These are phyloP conservation scores for Kwoniella dendrophila DNA, from an alignment of 768 basidiomycete genomes.

Conservation along the genomic window DNA sequence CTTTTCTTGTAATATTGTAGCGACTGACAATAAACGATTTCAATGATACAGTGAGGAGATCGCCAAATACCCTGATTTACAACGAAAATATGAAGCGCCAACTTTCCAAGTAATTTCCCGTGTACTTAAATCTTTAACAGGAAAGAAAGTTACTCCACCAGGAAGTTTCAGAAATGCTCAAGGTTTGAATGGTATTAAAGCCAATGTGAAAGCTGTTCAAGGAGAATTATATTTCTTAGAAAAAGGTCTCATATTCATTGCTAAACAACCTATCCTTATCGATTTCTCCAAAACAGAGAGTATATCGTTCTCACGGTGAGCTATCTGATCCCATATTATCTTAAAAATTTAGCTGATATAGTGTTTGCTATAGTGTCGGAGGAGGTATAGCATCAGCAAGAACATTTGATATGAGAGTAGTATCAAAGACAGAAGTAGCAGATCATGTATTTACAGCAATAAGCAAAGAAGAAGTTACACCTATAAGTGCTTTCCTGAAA, in stretches of 20 bases:
- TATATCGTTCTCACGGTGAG: slow-evolving; percentile 79
- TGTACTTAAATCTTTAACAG: slow-evolving; percentile 85
- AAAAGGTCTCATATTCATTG: slow-evolving; percentile 96
- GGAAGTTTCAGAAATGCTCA: slow-evolving; percentile 84
- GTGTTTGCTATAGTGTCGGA: slow-evolving; percentile 68
- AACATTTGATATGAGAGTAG: slow-evolving; percentile 90
- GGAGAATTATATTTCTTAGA: slow-evolving; percentile 98
- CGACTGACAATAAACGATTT: slow-evolving; percentile 16
- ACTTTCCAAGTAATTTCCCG: slow-evolving; percentile 93
- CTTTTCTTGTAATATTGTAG: fast-evolving
- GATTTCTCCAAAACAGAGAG: slow-evolving; percentile 87
- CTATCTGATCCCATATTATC: background rate
- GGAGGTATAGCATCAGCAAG: slow-evolving; percentile 81
- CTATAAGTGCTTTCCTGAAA: slow-evolving; percentile 78
- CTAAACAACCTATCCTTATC: slow-evolving; percentile 88
- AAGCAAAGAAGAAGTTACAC: slow-evolving; percentile 91
- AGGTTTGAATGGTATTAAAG: slow-evolving; percentile 93
- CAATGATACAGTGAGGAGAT: slow-evolving; percentile 55
- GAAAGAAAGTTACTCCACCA: slow-evolving; percentile 86
- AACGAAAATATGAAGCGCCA: slow-evolving; percentile 91
- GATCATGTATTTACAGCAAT: slow-evolving; percentile 90
- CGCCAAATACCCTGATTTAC: slow-evolving; percentile 69
- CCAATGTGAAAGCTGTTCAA: slow-evolving; percentile 93
- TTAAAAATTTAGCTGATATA: background rate
- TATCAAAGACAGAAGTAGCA: slow-evolving; percentile 72